Conservation (phyloP, 2,329 filamentous ascomycete genomes). For the Thermomyces lanuginosus region DNA sequence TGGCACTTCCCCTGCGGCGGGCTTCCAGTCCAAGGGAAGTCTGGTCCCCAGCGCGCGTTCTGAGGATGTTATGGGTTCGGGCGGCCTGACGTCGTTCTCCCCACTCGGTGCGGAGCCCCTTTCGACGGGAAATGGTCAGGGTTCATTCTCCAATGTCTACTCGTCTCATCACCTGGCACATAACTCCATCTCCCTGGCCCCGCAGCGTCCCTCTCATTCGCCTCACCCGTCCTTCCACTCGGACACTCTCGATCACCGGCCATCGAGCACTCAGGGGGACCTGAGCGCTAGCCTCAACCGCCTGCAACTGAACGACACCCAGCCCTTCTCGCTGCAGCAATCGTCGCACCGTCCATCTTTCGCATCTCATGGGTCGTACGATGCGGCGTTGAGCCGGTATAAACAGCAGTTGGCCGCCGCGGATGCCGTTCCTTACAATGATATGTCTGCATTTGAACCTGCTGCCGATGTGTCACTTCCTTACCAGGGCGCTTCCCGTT, state of each 20-base stretch:
- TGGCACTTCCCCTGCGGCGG: slow-evolving; percentile 15
- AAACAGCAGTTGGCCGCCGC: slow-evolving; percentile 22
- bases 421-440: slow-evolving; percentile 16
- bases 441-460: slow-evolving; percentile 12
- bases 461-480: slow-evolving; percentile 13
- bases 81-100: slow-evolving; percentile 16
- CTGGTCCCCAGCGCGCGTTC: slow-evolving; percentile 12
- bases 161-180: slow-evolving; percentile 21
- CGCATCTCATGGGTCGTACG: slow-evolving; percentile 24
- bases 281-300: slow-evolving; percentile 17
- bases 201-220: slow-evolving; percentile 21
- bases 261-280: slow-evolving; percentile 15
- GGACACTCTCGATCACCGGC: slow-evolving; percentile 19
- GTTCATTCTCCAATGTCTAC: slow-evolving; percentile 12
- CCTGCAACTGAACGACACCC: slow-evolving; percentile 19
- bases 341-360: slow-evolving; percentile 15
- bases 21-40: slow-evolving; percentile 17
- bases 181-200: slow-evolving; percentile 18
- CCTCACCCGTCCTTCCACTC: slow-evolving; percentile 25
- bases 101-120: slow-evolving; percentile 16
- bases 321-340: slow-evolving; percentile 17
- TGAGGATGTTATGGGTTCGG: slow-evolving; percentile 15
- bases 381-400: slow-evolving; percentile 29
- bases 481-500: slow-evolving; percentile 25
- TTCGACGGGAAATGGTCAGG: slow-evolving; percentile 11